Percentiles rank a stretch among this genome's conserved stretches.
Conservation (phyloP, 345 rosid genomes). For the Eucalyptus curtisii region DNA sequence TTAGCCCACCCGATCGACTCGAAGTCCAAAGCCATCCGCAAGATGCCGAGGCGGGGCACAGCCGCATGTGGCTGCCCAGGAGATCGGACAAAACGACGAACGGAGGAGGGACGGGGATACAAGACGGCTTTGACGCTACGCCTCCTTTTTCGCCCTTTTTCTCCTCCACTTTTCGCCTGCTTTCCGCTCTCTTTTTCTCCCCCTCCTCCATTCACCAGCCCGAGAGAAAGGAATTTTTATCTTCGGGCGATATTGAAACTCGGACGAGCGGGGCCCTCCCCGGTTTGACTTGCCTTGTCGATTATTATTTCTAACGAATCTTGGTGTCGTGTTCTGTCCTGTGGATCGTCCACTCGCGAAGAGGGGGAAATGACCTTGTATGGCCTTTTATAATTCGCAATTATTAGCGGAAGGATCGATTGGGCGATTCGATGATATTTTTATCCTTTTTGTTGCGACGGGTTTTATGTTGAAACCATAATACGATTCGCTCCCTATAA, state of each 20-base stretch:
- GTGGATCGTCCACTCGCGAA: not conserved
- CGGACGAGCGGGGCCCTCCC: not conserved
- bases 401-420: not conserved
- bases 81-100: not conserved
- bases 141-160: not conserved
- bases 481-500: not conserved
- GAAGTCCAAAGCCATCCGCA: not conserved
- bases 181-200: not conserved
- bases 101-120: not conserved
- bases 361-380: not conserved
- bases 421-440: not conserved
- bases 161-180: not conserved
- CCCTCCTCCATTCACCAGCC: not conserved
- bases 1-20: not conserved
- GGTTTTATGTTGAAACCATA: not conserved
- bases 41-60: not conserved
- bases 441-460: not conserved
- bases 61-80: not conserved
- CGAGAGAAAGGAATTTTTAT: not conserved
- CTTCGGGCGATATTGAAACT: not conserved
- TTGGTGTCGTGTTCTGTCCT: not conserved
- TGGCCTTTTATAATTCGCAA: not conserved
- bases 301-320: not conserved
- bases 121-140: not conserved
- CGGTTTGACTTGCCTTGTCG: not conserved